phyloP scores from a whole-genome alignment of 2,329 filamentous ascomycete genomes.

The Fusarium sororula region DNA sequence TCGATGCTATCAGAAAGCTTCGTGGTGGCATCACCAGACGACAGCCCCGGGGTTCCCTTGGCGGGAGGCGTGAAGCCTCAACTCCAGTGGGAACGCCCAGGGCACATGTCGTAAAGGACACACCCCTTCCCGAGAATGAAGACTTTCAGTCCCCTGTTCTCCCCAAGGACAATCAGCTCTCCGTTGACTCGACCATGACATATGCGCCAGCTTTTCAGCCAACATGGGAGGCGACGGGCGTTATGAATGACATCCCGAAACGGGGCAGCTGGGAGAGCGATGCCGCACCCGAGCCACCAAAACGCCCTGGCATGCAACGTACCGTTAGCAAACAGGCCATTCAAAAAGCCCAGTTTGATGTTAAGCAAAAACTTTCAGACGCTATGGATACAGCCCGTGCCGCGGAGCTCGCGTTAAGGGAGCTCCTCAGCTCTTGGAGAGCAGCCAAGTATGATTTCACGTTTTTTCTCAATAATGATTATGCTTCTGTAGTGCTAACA shows the following conservation, averaged over 20 bases:
- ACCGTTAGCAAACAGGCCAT: conserved; percentile 60
- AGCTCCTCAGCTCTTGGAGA: conserved; percentile 82
- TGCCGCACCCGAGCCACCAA: conserved; percentile 48
- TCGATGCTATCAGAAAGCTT: conserved; percentile 86
- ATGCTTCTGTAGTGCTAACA: conserved; percentile 17
- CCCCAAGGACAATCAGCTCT: conserved; percentile 54
- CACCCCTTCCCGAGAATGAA: conserved; percentile 52
- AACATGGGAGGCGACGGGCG: conserved; percentile 80
- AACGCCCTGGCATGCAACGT: conserved; percentile 51
- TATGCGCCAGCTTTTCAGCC: conserved; percentile 63
- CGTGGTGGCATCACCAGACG: conserved; percentile 87
- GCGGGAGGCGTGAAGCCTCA: conserved; percentile 66
- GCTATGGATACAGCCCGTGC: conserved; percentile 83
- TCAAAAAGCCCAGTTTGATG: conserved; percentile 70
- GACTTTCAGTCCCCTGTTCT: conserved; percentile 50
- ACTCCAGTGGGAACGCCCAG: conserved; percentile 64
- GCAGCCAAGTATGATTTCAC: conserved; percentile 77
- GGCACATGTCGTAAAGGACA: conserved; percentile 51
- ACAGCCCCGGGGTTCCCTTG: conserved; percentile 75
- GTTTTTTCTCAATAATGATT: background rate
- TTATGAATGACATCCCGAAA: conserved; percentile 76
- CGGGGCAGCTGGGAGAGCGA: conserved; percentile 47
- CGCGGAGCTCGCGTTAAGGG: conserved; percentile 83
- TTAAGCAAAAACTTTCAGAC: conserved; percentile 70
- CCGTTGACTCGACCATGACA: conserved; percentile 59